Conservation (phyloP, 1,284 basidiomycete genomes). For the Cryptococcus hybrid region DNA sequence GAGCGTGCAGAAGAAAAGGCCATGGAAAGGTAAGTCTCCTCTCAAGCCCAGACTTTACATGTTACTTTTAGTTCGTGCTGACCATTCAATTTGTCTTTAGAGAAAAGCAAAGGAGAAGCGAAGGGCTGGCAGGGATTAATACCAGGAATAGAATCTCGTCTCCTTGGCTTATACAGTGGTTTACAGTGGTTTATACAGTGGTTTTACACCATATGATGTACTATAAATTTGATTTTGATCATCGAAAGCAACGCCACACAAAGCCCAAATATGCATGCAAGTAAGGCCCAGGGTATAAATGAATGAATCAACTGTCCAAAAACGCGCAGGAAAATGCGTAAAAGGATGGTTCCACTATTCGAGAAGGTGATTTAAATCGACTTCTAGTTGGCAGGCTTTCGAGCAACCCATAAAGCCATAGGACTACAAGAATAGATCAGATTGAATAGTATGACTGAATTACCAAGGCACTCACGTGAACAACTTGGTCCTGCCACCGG, state of each 20-base stretch:
- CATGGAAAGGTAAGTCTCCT: conserved; percentile 74
- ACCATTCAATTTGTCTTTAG: neutral
- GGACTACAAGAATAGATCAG: conserved; percentile 17
- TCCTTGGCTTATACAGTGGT: no score
- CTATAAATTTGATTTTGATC: no score
- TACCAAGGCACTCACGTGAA: conserved; percentile 41
- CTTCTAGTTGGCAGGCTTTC: conserved; percentile 28
- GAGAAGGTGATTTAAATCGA: neutral
- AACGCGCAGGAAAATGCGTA: neutral
- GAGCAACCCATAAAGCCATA: conserved; percentile 43
- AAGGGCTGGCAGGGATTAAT: conserved; percentile 20
- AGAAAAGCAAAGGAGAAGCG: conserved; percentile 22
- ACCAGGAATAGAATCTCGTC: neutral
- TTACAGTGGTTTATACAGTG: no score
- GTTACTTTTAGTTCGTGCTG: no score
- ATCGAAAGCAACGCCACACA: no score
- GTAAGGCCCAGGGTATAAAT: no score
- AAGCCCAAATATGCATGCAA: no score
- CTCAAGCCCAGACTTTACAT: conserved; percentile 55
- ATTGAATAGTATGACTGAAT: neutral
- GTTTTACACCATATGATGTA: no score
- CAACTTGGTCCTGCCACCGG: conserved; percentile 84
- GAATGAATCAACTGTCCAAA: no score
- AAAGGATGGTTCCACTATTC: neutral
- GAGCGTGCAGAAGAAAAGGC: conserved; percentile 96